Evolutionary conservation across 345 rosid genomes (phyloP), one percentile per base, ranked within the genome.

Genomic region (Raphanus raphanistrum): DNA sequence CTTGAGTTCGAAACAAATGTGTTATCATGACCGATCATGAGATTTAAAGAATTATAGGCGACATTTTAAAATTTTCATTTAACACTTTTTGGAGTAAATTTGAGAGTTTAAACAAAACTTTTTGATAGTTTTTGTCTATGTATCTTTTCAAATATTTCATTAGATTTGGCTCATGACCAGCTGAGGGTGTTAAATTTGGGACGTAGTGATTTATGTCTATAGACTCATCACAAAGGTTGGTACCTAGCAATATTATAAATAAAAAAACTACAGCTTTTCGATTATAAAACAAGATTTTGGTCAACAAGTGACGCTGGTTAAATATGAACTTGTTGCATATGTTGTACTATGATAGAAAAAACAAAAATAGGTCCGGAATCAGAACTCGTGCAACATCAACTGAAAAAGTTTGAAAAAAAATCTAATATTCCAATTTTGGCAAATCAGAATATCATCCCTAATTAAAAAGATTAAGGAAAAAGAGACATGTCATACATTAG

Each of bases 371-470:
- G 32, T 29, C 32, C 21, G 59, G 82, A 73, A 68, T 74, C 71
- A 73, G 29, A 73, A 61, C 74, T 72, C 57, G 55, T 29, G 78
- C 68, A 54, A 79, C 78, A 79, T 79, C 78, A 73, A 68, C 33
- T 5, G 32, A 21, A 61, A 61, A 50, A 62, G 79, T 66, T 61
- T 13, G 71, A 79, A 79, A 66, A 66, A 68, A 79, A 50, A 79
- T 79, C 21, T 38, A 21, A 73, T 62, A 79, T 79, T 79, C 82
- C 67, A 69, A 16, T 68, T 79, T 63, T 21, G 71, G 74, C 55
- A 79, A 74, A 79, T 79, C 82, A 73, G 79, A 79, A 79, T 79
- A 79, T 4, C 78, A 79, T 69, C 71, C 66, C 48, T 35, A 31
- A 63, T 11, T 10, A n/a, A 68, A 79, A 68, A 62, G 70, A 50